These are phyloP conservation scores for Arctostaphylos glauca DNA, from an alignment of 148 eudicot genomes.

Conservation along the genomic window DNA sequence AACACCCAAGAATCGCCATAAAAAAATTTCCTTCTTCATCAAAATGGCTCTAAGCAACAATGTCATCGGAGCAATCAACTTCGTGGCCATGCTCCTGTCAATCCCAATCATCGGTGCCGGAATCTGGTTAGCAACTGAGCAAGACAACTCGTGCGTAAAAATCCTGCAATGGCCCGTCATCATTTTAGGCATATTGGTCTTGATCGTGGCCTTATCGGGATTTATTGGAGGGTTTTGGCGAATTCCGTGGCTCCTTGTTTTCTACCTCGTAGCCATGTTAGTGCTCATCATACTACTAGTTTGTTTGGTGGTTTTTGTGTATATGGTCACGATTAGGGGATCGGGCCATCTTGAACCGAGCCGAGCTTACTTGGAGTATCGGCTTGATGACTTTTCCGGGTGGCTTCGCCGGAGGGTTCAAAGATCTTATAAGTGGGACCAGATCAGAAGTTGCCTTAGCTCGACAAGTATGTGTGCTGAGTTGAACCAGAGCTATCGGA, in stretches of 20 bases:
- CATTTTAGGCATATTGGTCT: slow-evolving; percentile 58
- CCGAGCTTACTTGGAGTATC: slow-evolving; percentile 73
- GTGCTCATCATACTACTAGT: slow-evolving; percentile 57
- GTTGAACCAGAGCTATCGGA: slow-evolving; percentile 64
- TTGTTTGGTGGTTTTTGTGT: slow-evolving; percentile 58
- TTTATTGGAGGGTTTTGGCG: slow-evolving; percentile 79
- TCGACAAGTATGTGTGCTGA: slow-evolving; percentile 64
- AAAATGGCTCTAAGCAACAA: slow-evolving; percentile 80
- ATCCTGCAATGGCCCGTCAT: slow-evolving; percentile 86
- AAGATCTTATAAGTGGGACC: slow-evolving; percentile 72
- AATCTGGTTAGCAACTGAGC: slow-evolving; percentile 65
- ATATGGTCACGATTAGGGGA: slow-evolving; percentile 69
- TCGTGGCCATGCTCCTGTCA: slow-evolving; percentile 66
- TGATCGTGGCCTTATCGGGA: slow-evolving; percentile 60
- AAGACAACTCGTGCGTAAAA: slow-evolving; percentile 64
- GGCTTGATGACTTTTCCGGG: slow-evolving; percentile 65
- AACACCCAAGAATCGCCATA: not conserved
- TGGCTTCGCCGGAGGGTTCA: slow-evolving; percentile 59
- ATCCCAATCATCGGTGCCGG: slow-evolving; percentile 78
- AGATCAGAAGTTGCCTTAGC: slow-evolving; percentile 64
- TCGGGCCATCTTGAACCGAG: slow-evolving; percentile 72
- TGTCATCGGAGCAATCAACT: slow-evolving; percentile 70
- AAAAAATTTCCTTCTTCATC: not conserved
- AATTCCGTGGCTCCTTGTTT: slow-evolving; percentile 49
- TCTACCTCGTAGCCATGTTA: slow-evolving; percentile 74